These are phyloP conservation scores for Syzygium grande DNA, from an alignment of 345 rosid genomes.

Conservation along the genomic window DNA sequence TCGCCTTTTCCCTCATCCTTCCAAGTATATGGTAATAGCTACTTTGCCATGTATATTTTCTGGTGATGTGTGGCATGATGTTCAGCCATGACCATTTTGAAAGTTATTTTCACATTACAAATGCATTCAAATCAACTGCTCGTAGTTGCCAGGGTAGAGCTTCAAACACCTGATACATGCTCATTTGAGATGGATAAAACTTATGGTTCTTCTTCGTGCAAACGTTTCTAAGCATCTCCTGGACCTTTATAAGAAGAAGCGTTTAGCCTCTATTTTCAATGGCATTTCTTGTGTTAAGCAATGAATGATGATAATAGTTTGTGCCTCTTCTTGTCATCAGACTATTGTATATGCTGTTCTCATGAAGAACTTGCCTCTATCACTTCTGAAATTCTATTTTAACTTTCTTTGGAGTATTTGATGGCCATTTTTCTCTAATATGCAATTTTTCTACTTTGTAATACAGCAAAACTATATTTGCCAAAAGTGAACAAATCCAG, in stretches of 20 bases:
- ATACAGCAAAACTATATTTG: conserved; percentile 70
- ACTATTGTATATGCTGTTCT: background rate
- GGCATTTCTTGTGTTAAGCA: background rate
- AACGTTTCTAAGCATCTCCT: background rate
- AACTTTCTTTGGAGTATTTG: background rate
- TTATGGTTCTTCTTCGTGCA: background rate
- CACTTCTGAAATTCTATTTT: background rate
- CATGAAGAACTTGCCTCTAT: background rate
- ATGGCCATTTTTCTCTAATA: background rate
- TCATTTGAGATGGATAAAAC: background rate
- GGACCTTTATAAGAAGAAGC: background rate
- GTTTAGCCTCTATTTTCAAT: background rate
- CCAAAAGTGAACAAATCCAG: conserved; percentile 74
- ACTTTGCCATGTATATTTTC: background rate
- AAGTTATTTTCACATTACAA: background rate
- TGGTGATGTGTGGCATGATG: background rate
- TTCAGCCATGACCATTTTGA: background rate
- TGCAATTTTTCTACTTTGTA: background rate
- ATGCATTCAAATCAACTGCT: background rate
- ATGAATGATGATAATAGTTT: background rate
- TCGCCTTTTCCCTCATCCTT: background rate
- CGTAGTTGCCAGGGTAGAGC: background rate
- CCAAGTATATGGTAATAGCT: background rate
- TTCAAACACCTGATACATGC: background rate
- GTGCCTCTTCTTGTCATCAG: background rate